phyloP scores from a whole-genome alignment of 2,329 filamentous ascomycete genomes.

The Aureobasidium leucospermi region DNA sequence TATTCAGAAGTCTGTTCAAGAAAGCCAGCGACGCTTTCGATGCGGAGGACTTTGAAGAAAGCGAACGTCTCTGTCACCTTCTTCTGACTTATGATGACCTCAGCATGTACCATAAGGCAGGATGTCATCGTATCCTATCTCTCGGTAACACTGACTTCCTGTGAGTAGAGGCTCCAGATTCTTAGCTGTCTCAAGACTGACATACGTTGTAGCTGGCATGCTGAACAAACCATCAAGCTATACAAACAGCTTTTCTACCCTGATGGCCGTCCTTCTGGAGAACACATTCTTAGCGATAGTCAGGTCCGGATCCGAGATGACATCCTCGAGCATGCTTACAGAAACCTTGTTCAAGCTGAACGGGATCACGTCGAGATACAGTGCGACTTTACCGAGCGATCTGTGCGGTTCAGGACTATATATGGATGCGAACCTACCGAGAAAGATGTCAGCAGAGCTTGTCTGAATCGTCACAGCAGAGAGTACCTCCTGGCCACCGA shows the following conservation, averaged over 20 bases:
- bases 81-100: slow-evolving; percentile 1
- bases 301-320: background rate
- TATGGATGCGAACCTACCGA: background rate
- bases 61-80: background rate
- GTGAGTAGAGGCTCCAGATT: background rate
- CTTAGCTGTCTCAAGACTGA: background rate
- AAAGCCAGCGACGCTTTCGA: background rate
- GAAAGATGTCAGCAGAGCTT: background rate
- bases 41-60: background rate
- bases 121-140: slow-evolving; percentile 1
- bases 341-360: background rate
- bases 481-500: background rate
- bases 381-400: background rate
- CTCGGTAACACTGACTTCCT: slow-evolving; percentile 1
- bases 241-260: background rate
- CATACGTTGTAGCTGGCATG: background rate
- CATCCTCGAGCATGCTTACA: background rate
- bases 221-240: background rate
- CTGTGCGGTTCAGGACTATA: background rate
- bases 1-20: slow-evolving; percentile 1
- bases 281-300: background rate
- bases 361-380: background rate
- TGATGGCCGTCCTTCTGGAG: background rate
- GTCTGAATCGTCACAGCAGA: background rate
- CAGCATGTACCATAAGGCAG: slow-evolving; percentile 4